phyloP scores from a whole-genome alignment of 495 filamentous ascomycete genomes.

The Hypoxylon rickii region DNA sequence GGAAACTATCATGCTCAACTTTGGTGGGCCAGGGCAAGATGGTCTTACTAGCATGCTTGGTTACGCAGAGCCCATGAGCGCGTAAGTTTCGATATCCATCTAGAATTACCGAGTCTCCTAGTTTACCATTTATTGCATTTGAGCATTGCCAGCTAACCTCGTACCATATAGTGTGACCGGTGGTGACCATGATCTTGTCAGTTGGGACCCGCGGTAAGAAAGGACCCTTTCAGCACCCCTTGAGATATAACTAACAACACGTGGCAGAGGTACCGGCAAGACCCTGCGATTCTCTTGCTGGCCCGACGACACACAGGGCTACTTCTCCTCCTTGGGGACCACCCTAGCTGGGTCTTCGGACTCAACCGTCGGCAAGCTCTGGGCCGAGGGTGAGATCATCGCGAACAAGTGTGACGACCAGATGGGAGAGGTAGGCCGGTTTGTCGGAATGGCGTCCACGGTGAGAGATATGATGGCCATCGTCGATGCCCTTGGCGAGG shows the following conservation, averaged over 20 bases:
- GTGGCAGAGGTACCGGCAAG: slow-evolving; percentile 21
- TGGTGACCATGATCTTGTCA: slow-evolving; percentile 47
- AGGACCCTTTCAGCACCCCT: not conserved
- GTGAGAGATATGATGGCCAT: slow-evolving; percentile 50
- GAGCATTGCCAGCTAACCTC: slow-evolving; percentile 1
- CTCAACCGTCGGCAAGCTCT: slow-evolving; percentile 12
- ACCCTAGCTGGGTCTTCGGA: slow-evolving; percentile 9
- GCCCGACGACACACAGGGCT: slow-evolving; percentile 7
- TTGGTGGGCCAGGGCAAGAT: slow-evolving; percentile 48
- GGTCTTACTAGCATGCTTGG: slow-evolving; percentile 20
- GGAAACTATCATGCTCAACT: slow-evolving; percentile 53
- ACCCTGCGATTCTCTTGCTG: slow-evolving; percentile 24
- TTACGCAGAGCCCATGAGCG: slow-evolving; percentile 17
- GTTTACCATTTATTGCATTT: not conserved
- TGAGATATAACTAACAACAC: not conserved
- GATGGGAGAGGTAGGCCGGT: slow-evolving; percentile 8
- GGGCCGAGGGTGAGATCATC: slow-evolving; percentile 15
- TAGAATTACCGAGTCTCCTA: not conserved
- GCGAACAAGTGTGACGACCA: slow-evolving; percentile 10
- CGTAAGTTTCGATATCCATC: slow-evolving; percentile 4
- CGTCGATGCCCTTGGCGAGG: slow-evolving; percentile 48
- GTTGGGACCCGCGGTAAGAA: slow-evolving; percentile 43
- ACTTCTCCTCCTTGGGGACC: slow-evolving; percentile 3
- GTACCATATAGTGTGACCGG: slow-evolving; percentile 33
- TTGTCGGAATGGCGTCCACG: slow-evolving; percentile 38